These are phyloP conservation scores for Trichoderma erinaceum DNA, from an alignment of 495 filamentous ascomycete species.

Conservation along the genomic window DNA sequence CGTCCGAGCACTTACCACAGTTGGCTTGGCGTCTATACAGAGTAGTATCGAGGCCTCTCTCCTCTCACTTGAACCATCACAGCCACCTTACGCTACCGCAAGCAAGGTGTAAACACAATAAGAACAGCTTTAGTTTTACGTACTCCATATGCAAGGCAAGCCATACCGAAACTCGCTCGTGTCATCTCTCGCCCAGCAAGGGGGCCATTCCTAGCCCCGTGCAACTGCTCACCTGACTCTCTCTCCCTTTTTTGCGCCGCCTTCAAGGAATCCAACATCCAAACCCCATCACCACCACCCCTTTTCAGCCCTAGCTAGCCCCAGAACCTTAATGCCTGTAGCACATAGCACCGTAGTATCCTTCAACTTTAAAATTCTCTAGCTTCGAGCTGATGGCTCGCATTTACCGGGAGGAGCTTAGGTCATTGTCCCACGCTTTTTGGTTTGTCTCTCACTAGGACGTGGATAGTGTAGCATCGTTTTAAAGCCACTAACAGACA, in stretches of 20 bases:
- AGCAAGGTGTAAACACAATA: not conserved
- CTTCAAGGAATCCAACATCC: not conserved
- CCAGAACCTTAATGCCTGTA: conserved; percentile 3
- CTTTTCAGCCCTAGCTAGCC: conserved; percentile 1
- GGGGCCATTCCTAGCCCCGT: not conserved
- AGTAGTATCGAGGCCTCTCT: not conserved
- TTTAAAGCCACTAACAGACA: not conserved
- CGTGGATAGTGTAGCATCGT: too few species aligned
- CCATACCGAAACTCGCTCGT: not conserved
- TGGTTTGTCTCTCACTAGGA: too few species aligned
- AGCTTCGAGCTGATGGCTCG: too few species aligned
- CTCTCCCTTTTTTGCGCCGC: not conserved
- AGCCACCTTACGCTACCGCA: too few species aligned
- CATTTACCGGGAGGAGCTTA: too few species aligned
- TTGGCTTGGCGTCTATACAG: too few species aligned
- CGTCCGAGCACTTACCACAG: too few species aligned
- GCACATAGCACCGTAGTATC: not conserved
- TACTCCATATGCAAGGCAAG: too few species aligned
- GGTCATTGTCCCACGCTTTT: too few species aligned
- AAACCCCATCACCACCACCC: not conserved
- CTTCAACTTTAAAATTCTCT: not conserved
- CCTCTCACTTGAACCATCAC: not conserved
- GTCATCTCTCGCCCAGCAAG: not conserved
- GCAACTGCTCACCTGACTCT: not conserved
- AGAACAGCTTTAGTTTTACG: not conserved